Evolutionary conservation across 768 basidiomycete genomes (phyloP).

Genomic region (Pilatotrama ljubarskyi): DNA sequence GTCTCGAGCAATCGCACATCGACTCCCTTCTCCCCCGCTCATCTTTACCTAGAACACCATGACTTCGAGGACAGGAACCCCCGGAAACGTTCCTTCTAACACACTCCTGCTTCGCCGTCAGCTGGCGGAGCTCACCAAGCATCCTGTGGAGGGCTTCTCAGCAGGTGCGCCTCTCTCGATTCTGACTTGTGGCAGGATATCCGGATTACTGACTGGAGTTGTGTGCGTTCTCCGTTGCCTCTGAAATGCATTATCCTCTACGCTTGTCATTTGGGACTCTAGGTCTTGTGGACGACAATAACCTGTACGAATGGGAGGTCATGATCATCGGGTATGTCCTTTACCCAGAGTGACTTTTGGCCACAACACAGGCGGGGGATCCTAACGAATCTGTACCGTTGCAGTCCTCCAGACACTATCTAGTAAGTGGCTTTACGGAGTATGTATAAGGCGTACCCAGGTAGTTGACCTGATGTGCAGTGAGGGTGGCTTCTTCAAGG

Average conservation of each 20-base stretch:
- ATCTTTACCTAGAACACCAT: slow-evolving; percentile 16
- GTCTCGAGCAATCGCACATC: background rate
- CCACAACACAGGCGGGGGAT: background rate
- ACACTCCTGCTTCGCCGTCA: slow-evolving; percentile 75
- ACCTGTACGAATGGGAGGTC: slow-evolving; percentile 96
- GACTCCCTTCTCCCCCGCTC: background rate
- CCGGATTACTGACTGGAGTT: slow-evolving; percentile 20
- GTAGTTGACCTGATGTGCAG: slow-evolving; percentile 40
- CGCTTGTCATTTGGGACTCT: slow-evolving; percentile 24
- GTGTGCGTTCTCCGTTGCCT: slow-evolving; percentile 26
- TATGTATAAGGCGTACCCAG: background rate
- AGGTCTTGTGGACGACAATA: slow-evolving; percentile 94
- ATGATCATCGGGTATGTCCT: slow-evolving; percentile 83
- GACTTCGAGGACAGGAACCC: slow-evolving; percentile 24
- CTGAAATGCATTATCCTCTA: slow-evolving; percentile 15
- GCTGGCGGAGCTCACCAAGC: slow-evolving; percentile 84
- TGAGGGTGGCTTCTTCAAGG: slow-evolving; percentile 96
- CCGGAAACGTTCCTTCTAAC: slow-evolving; percentile 30
- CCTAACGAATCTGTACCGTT: background rate
- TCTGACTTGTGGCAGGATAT: background rate
- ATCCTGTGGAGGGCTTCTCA: slow-evolving; percentile 94
- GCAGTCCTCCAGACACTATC: slow-evolving; percentile 86
- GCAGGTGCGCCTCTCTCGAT: slow-evolving; percentile 57
- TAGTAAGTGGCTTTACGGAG: slow-evolving; percentile 56
- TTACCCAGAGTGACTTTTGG: background rate